These are phyloP conservation scores for Xylaria sp. DNA, from an alignment of 2,329 filamentous ascomycete species.

Conservation along the genomic window DNA sequence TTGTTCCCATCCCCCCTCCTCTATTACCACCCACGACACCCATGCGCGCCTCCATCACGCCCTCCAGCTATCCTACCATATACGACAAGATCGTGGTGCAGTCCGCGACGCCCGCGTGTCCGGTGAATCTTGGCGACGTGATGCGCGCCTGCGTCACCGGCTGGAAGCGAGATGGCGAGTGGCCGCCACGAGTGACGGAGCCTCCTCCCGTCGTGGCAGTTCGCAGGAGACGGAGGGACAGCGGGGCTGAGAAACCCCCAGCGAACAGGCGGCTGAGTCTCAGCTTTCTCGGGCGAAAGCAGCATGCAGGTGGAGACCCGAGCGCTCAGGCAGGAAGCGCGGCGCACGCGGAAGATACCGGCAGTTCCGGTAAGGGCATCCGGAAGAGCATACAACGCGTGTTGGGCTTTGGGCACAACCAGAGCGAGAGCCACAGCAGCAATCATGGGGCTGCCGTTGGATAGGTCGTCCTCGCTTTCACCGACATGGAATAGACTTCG, in stretches of 20 bases:
- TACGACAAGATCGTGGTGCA: conserved; percentile 88
- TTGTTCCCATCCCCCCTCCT: conserved; percentile 74
- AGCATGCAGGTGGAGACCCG: conserved; percentile 31
- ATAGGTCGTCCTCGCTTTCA: conserved; percentile 3
- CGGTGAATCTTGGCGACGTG: conserved; percentile 84
- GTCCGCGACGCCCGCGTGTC: conserved; percentile 78
- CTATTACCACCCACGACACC: conserved; percentile 74
- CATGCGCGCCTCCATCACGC: conserved; percentile 76
- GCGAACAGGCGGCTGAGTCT: conserved; percentile 50
- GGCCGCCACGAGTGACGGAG: conserved; percentile 70
- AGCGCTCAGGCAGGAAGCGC: conserved; percentile 11
- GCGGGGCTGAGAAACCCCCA: conserved; percentile 30
- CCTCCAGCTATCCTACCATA: conserved; percentile 75
- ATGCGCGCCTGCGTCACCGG: conserved; percentile 80
- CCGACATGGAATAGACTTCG: not conserved
- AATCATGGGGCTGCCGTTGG: conserved; percentile 14
- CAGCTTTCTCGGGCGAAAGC: conserved; percentile 46
- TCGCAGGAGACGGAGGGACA: conserved; percentile 44
- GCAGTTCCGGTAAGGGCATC: conserved; percentile 32
- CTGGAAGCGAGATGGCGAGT: conserved; percentile 92
- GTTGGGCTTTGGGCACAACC: conserved; percentile 38
- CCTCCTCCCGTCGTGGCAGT: conserved; percentile 42
- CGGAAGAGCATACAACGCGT: conserved; percentile 41
- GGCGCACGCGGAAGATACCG: conserved; percentile 16
- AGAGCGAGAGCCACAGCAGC: conserved; percentile 16